Evolutionary conservation across 106 monocot genomes (phyloP).

Genomic region (Hemerocallis citrina): DNA sequence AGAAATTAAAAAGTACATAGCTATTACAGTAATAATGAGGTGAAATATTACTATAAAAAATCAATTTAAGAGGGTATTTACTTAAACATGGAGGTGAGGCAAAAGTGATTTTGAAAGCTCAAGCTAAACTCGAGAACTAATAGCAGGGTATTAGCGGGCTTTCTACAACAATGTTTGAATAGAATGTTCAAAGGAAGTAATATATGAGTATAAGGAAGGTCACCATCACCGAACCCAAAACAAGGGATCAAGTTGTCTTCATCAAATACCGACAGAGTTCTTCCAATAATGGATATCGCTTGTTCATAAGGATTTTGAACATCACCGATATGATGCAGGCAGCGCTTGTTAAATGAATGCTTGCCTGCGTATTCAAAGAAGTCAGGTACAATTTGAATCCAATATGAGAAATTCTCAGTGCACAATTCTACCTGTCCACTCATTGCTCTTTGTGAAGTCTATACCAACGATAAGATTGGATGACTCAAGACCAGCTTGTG

Average conservation of each 20-base stretch:
- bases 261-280: conserved; percentile 60
- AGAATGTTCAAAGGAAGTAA: too few relatives aligned
- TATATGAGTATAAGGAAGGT: too few relatives aligned
- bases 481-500: conserved; percentile 61
- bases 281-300: conserved; percentile 77
- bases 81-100: too few relatives aligned
- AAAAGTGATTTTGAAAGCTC: too few relatives aligned
- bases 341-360: conserved; percentile 40
- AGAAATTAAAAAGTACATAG: too few relatives aligned
- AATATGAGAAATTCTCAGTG: not conserved
- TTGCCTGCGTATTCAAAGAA: conserved; percentile 32
- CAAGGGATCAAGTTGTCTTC: conserved; percentile 84
- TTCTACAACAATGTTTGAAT: too few relatives aligned
- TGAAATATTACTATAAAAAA: too few relatives aligned
- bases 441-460: conserved; percentile 91
- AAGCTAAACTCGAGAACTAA: too few relatives aligned
- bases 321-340: conserved; percentile 48
- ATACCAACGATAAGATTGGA: conserved; percentile 82
- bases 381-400: not conserved
- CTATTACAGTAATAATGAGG: too few relatives aligned
- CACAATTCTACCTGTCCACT: conserved; percentile 63
- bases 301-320: conserved; percentile 74
- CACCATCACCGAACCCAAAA: conserved; percentile 91
- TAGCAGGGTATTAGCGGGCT: too few relatives aligned
- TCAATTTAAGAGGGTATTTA: too few relatives aligned